These are phyloP conservation scores for Heterobasidion occidentale DNA, from an alignment of 1,284 basidiomycete species.

Conservation along the genomic window DNA sequence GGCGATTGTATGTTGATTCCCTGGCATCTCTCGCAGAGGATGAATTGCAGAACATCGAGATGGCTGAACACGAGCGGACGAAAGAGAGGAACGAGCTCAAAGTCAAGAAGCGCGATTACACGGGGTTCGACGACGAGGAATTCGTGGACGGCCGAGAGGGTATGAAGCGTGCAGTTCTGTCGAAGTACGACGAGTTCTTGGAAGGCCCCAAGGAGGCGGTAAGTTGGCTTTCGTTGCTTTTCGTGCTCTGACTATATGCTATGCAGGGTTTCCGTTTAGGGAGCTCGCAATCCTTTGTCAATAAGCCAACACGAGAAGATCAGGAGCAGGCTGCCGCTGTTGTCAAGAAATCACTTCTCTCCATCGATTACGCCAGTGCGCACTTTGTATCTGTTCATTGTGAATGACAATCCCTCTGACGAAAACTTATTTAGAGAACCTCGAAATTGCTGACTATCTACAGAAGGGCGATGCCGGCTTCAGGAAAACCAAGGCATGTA, in stretches of 20 bases:
- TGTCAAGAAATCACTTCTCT: slow-evolving; percentile 76
- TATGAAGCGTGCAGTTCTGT: slow-evolving; percentile 76
- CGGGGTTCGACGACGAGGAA: slow-evolving; percentile 95
- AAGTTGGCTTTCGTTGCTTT: slow-evolving; percentile 15
- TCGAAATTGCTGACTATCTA: slow-evolving; percentile 82
- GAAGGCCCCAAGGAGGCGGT: slow-evolving; percentile 64
- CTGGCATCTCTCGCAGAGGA: slow-evolving; percentile 59
- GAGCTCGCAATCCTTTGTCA: slow-evolving; percentile 31
- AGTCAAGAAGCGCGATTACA: slow-evolving; percentile 86
- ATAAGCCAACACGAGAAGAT: slow-evolving; percentile 32
- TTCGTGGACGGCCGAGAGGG: slow-evolving; percentile 70
- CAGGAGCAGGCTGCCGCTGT: slow-evolving; percentile 51
- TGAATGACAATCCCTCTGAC: background rate
- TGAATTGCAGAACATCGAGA: slow-evolving; percentile 90
- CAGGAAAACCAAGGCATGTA: slow-evolving; percentile 84
- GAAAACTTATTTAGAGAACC: slow-evolving; percentile 84
- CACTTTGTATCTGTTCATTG: slow-evolving; percentile 9
- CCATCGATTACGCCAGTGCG: slow-evolving; percentile 89
- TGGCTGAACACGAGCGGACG: slow-evolving; percentile 79
- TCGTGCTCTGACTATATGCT: background rate
- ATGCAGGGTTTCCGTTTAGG: slow-evolving; percentile 79
- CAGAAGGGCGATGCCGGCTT: slow-evolving; percentile 90
- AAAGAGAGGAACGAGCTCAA: slow-evolving; percentile 81
- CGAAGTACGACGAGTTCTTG: slow-evolving; percentile 92
- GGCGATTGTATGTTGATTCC: background rate